Evolutionary conservation across 768 basidiomycete species (phyloP).

Genomic region (Tulasnella sp.): DNA sequence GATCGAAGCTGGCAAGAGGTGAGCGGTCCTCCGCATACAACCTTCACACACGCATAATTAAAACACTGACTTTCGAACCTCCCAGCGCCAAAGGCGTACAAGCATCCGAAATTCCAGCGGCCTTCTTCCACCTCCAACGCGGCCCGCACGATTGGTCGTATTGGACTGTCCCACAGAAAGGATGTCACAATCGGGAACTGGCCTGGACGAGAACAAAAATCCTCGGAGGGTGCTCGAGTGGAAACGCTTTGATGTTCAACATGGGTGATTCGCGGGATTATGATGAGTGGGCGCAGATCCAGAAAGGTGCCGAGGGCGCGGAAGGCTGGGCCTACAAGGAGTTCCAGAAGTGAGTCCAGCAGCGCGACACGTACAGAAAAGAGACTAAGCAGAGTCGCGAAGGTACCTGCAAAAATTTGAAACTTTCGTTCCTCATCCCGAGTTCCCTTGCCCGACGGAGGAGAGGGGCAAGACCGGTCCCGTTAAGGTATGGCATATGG

Average conservation of each 20-base stretch:
- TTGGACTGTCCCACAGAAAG: slow-evolving; percentile 18
- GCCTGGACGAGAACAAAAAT: slow-evolving; percentile 58
- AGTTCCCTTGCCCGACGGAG: slow-evolving; percentile 29
- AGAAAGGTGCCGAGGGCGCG: slow-evolving; percentile 31
- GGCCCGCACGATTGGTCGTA: slow-evolving; percentile 29
- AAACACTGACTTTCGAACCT: neutral
- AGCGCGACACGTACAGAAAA: neutral
- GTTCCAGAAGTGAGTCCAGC: slow-evolving; percentile 29
- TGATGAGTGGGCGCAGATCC: slow-evolving; percentile 37
- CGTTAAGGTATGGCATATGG: slow-evolving; percentile 27
- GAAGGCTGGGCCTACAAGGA: slow-evolving; percentile 34
- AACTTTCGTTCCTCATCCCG: slow-evolving; percentile 33
- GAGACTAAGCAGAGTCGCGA: neutral
- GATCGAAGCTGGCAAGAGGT: slow-evolving; percentile 39
- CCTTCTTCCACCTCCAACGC: slow-evolving; percentile 17
- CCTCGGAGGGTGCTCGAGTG: slow-evolving; percentile 72
- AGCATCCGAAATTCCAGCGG: slow-evolving; percentile 9
- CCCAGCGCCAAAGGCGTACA: neutral
- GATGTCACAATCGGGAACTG: slow-evolving; percentile 43
- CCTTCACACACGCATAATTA: neutral
- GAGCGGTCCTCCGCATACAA: neutral
- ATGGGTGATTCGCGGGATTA: slow-evolving; percentile 36
- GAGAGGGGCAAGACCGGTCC: slow-evolving; percentile 31
- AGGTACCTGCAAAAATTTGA: slow-evolving; percentile 37
- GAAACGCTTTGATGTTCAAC: slow-evolving; percentile 61